phyloP scores from a whole-genome alignment of 768 basidiomycete genomes.

The Aureoboletus auriporus region DNA sequence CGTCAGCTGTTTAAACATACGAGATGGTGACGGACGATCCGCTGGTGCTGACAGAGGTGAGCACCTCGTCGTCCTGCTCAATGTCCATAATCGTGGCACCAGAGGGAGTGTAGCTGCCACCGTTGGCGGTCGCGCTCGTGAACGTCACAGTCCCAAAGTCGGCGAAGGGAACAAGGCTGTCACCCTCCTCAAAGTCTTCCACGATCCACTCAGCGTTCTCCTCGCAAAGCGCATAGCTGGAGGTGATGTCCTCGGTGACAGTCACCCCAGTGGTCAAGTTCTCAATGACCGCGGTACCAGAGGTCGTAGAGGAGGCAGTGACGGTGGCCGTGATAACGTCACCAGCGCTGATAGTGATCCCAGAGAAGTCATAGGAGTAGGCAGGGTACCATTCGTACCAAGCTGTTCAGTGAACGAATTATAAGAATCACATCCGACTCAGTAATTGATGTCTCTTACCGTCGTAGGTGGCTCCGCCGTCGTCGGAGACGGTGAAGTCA shows the following conservation, averaged over 20 bases:
- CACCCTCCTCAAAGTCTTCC: background rate
- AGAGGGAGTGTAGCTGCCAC: background rate
- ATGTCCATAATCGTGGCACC: background rate
- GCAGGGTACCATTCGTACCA: constrained; percentile 6
- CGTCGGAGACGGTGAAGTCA: background rate
- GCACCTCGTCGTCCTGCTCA: too few species aligned
- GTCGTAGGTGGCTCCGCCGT: background rate
- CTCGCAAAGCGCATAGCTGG: background rate
- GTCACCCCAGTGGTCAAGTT: background rate
- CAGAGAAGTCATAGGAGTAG: background rate
- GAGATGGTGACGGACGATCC: too few species aligned
- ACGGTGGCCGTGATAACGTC: background rate
- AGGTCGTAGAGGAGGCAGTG: background rate
- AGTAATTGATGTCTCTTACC: background rate
- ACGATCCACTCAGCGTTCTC: constrained; percentile 3
- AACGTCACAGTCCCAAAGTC: constrained; percentile 3
- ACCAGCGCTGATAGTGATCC: background rate
- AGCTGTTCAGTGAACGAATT: background rate
- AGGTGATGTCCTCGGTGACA: background rate
- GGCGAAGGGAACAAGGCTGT: background rate
- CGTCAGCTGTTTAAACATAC: too few species aligned
- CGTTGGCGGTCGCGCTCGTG: background rate
- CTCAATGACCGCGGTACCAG: background rate
- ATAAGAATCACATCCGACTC: too few species aligned
- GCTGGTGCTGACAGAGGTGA: too few species aligned